Evolutionary conservation across 1,284 basidiomycete species (phyloP).

Genomic region (Polyporus tsugae): DNA sequence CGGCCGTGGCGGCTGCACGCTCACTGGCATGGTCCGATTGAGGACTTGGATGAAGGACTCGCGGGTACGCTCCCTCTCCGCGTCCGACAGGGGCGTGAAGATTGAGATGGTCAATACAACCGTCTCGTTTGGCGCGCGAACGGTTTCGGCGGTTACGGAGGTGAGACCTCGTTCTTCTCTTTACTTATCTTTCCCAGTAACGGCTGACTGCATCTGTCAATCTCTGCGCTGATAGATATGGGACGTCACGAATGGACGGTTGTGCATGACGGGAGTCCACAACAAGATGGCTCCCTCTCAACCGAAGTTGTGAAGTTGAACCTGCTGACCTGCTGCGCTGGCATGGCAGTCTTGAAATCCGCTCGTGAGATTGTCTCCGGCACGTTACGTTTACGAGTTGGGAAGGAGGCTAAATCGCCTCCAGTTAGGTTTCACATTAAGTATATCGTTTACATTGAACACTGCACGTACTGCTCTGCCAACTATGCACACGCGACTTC

Average conservation of each 20-base stretch:
- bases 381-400: background rate
- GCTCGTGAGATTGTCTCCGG: background rate
- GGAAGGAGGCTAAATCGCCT: background rate
- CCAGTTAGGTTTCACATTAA: background rate
- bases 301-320: conserved; percentile 21
- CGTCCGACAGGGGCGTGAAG: conserved; percentile 21
- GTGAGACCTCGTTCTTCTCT: conserved; percentile 9
- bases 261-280: conserved; percentile 48
- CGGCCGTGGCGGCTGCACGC: no score
- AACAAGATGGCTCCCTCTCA: conserved; percentile 47
- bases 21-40: no score
- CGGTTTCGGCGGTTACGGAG: conserved; percentile 27
- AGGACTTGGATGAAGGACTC: no score
- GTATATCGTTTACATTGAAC: background rate
- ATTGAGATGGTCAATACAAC: conserved; percentile 29
- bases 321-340: background rate
- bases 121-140: conserved; percentile 26
- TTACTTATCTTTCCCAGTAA: background rate
- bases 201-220: conserved; percentile 11
- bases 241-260: conserved; percentile 43
- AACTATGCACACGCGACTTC: background rate
- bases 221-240: conserved; percentile 42
- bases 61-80: no score
- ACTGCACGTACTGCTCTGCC: background rate
- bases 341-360: background rate